Evolutionary conservation across 73 alveolate genomes (phyloP).

Genomic region (Paramecium biaurelia): DNA sequence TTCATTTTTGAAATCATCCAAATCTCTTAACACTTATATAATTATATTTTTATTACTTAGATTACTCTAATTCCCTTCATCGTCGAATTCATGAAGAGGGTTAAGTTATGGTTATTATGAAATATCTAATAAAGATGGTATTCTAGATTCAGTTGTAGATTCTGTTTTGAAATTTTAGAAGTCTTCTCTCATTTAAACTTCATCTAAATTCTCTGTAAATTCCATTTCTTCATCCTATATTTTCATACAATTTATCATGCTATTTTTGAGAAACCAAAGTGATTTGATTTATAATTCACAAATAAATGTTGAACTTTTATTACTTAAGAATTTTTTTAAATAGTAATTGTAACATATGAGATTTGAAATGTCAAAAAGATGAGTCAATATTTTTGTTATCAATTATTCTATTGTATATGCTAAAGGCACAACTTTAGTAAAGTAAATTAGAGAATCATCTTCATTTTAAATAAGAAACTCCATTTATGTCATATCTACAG

Average conservation of each 20-base stretch:
- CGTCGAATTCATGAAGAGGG: neutral
- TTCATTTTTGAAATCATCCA: neutral
- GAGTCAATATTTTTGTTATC: neutral
- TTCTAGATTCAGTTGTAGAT: conserved; percentile 23
- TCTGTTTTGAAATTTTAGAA: conserved; percentile 4
- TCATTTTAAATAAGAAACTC: neutral
- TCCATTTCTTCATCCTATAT: neutral
- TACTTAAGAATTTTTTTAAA: neutral
- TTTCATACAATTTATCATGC: neutral
- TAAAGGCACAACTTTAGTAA: neutral
- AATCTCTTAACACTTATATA: neutral
- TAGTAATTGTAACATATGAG: neutral
- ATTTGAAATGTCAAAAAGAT: neutral
- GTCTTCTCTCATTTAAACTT: conserved; percentile 16
- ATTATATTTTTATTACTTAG: neutral
- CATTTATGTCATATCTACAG: neutral
- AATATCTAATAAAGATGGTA: neutral
- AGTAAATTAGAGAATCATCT: neutral
- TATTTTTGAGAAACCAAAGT: neutral
- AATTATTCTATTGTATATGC: neutral
- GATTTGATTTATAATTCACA: neutral
- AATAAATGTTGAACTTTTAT: neutral
- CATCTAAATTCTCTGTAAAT: neutral
- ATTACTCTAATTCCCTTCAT: neutral
- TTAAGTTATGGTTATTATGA: neutral